phyloP scores from a whole-genome alignment of 805 yeast genomes.

The Dipodascus geniculatus region DNA sequence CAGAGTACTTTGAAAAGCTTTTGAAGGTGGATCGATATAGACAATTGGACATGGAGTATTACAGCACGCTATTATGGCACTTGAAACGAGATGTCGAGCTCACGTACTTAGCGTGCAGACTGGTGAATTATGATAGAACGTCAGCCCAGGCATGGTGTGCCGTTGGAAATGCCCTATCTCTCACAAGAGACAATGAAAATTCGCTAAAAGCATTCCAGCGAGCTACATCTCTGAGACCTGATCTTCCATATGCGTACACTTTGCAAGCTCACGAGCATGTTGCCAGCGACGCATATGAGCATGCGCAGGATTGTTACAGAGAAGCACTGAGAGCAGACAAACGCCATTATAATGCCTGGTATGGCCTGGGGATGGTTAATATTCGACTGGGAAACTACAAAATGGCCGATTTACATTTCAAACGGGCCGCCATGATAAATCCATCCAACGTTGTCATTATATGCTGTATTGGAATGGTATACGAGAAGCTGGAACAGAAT shows the following conservation, averaged over 20 bases:
- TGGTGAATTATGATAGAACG: slow-evolving; percentile 50
- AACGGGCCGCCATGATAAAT: slow-evolving; percentile 78
- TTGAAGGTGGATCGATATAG: slow-evolving; percentile 67
- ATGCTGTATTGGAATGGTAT: slow-evolving; percentile 89
- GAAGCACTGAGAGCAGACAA: slow-evolving; percentile 65
- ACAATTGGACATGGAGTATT: slow-evolving; percentile 79
- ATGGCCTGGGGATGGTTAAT: slow-evolving; percentile 92
- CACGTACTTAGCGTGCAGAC: slow-evolving; percentile 72
- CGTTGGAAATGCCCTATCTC: slow-evolving; percentile 78
- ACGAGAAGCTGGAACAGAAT: slow-evolving; percentile 60
- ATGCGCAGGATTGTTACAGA: slow-evolving; percentile 75
- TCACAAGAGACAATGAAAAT: slow-evolving; percentile 75
- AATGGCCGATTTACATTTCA: slow-evolving; percentile 76
- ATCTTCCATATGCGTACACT: slow-evolving; percentile 80
- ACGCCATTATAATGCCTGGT: slow-evolving; percentile 86
- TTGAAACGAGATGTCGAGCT: slow-evolving; percentile 67
- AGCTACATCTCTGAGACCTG: slow-evolving; percentile 56
- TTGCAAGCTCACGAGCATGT: slow-evolving; percentile 88
- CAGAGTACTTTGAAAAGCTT: slow-evolving; percentile 46
- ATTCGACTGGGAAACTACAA: slow-evolving; percentile 74
- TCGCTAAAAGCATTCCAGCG: slow-evolving; percentile 80
- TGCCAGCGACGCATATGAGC: slow-evolving; percentile 79
- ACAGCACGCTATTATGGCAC: slow-evolving; percentile 89
- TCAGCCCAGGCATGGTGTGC: slow-evolving; percentile 86
- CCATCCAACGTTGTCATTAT: slow-evolving; percentile 82